A percentile compares a stretch with the other conserved stretches of the same genome.
These are phyloP conservation scores for Gossypium aridum DNA, from an alignment of 441 rosid genomes.

Conservation along the genomic window DNA sequence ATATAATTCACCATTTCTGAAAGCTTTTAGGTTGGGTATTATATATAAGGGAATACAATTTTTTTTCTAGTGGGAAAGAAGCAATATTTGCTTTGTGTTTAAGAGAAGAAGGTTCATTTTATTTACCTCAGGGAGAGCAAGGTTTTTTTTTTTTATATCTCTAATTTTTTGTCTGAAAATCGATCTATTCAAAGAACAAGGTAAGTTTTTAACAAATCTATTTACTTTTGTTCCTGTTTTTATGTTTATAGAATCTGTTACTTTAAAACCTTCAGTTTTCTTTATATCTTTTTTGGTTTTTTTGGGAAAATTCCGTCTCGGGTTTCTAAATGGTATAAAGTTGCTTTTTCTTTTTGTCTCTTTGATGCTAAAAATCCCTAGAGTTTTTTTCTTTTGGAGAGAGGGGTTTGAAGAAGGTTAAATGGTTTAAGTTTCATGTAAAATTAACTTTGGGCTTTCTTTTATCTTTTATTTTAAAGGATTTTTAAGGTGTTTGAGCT, in stretches of 20 bases:
- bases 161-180: conserved; percentile 16
- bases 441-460: background rate
- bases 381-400: background rate
- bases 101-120: background rate
- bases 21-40: conserved; percentile 34
- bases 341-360: conserved; percentile 24
- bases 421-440: conserved; percentile 36
- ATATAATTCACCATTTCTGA: conserved; percentile 52
- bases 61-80: conserved; percentile 11
- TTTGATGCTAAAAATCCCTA: conserved; percentile 40
- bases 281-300: conserved; percentile 10
- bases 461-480: background rate
- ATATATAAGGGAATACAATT: conserved; percentile 2
- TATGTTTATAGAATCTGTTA: conserved; percentile 31
- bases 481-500: conserved; percentile 19
- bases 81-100: conserved; percentile 14
- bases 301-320: conserved; percentile 17
- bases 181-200: conserved; percentile 35
- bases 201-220: conserved; percentile 38
- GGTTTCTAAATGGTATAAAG: conserved; percentile 34
- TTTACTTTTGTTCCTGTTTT: conserved; percentile 11
- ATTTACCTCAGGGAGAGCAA: conserved; percentile 22
- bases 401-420: conserved; percentile 22
- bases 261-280: conserved; percentile 16
- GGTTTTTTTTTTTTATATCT: conserved; percentile 17